Evolutionary conservation across 2,329 filamentous ascomycete species (phyloP), one percentile per base, ranked within the genome.

Genomic region (Trichocomaceae sp.): DNA sequence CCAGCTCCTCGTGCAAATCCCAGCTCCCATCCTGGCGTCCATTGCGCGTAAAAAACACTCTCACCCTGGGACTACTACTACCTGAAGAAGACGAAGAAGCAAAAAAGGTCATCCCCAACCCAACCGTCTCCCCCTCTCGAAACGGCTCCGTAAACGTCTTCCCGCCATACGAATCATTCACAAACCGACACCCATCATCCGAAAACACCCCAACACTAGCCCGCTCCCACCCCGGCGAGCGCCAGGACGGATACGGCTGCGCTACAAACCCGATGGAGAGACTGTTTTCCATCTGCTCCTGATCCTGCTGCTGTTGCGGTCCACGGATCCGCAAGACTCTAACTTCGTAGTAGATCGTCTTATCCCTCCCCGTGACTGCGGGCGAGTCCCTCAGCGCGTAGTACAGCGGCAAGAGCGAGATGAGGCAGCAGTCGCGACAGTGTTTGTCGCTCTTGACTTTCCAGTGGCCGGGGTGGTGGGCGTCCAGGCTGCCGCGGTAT

Each of bases 141-240:
- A 85, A 82, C 1, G 77, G 65, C 8, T 64, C 65, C 0, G 79
- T 81, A 58, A 85, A 85, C 55, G 82, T 79, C 20, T 73, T 72
- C 0, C 83, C 83, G 10, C 83, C 83, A 66, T 73, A 81, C 0
- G 77, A 77, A 62, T 85, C 79, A 64, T 85, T 83, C 31, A 85
- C 78, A 60, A 84, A 86, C 39, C 79, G 75, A 26, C 80, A 75
- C 1, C 83, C 83, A 63, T 86, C 83, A 61, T 85, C 83, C 5
- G 79, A 78, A 61, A 85, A 83, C 6, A 86, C 78, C 1, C 75
- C 83, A 2, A 85, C 64, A 57, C 79, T 81, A 1, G 77, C 82
- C 45, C 83, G 74, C 62, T 85, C 80, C 83, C 82, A 85, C 1
- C 83, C 83, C 0, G 83, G 83, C 7, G 83, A 77, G 19, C 83